Percentiles rank a stretch among this genome's conserved stretches.
These are phyloP conservation scores for Bipolaris gigantea DNA, from an alignment of 2,329 filamentous ascomycete genomes.

Conservation along the genomic window DNA sequence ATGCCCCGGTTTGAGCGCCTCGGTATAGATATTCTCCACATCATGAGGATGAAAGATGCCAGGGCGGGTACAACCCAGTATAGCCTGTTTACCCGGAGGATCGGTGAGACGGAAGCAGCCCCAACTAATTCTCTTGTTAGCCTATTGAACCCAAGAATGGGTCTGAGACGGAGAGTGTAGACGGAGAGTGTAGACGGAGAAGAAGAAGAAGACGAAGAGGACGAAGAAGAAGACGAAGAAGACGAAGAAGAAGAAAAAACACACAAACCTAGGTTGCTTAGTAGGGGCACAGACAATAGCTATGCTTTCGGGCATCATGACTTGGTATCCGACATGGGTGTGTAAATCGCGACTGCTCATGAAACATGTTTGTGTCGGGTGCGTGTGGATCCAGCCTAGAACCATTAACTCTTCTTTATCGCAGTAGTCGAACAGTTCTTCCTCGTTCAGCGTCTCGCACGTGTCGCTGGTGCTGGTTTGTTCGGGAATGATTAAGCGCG, in stretches of 20 bases:
- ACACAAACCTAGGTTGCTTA: constrained; percentile 70
- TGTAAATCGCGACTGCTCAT: constrained; percentile 95
- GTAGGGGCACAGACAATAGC: constrained; percentile 94
- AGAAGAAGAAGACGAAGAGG: no score
- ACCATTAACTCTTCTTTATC: constrained; percentile 81
- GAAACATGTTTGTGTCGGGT: constrained; percentile 95
- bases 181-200: no score
- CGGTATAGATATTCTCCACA: constrained; percentile 74
- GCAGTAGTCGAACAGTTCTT: constrained; percentile 84
- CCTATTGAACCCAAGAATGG: background rate
- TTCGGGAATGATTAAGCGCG: constrained; percentile 83
- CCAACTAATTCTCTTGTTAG: constrained; percentile 60
- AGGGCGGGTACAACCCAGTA: constrained; percentile 74
- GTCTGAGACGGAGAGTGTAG: no score
- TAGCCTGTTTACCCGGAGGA: constrained; percentile 84
- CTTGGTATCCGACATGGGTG: constrained; percentile 91
- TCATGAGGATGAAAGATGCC: constrained; percentile 82
- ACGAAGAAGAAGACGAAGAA: no score
- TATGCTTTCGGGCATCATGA: constrained; percentile 94
- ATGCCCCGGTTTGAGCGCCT: constrained; percentile 63
- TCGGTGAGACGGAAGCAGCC: constrained; percentile 93
- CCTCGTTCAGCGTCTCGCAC: constrained; percentile 90
- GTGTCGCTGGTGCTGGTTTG: constrained; percentile 90
- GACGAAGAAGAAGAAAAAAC: no score
- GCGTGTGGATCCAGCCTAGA: constrained; percentile 96